phyloP scores from a whole-genome alignment of 257 asterid species.

The Petrea volubilis region DNA sequence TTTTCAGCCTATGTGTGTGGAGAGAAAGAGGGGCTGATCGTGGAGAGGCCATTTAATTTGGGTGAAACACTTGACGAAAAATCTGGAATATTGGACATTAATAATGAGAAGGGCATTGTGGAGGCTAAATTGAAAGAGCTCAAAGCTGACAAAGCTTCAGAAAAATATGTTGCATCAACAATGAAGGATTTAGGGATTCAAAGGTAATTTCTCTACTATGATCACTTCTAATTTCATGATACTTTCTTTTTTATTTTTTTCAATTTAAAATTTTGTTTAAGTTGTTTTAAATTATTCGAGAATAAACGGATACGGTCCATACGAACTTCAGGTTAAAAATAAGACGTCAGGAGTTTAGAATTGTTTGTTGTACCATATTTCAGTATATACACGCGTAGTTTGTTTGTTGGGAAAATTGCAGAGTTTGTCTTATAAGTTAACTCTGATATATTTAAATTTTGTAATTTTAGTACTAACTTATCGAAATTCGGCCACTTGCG shows the following conservation, averaged over 20 bases:
- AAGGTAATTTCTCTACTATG: conserved; percentile 25
- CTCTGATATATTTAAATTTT: too few relatives aligned
- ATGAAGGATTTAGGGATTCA: conserved; percentile 44
- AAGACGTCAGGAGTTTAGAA: too few relatives aligned
- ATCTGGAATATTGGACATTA: conserved; percentile 33
- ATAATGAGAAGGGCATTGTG: conserved; percentile 23
- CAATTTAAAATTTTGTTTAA: too few relatives aligned
- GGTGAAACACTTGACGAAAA: conserved; percentile 40
- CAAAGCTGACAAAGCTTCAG: conserved; percentile 18
- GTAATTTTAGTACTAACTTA: too few relatives aligned
- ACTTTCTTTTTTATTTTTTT: neutral
- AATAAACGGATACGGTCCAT: too few relatives aligned
- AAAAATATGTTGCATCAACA: conserved; percentile 8
- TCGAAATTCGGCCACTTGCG: too few relatives aligned
- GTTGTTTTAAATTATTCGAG: too few relatives aligned
- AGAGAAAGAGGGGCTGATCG: conserved; percentile 42
- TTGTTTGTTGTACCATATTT: too few relatives aligned
- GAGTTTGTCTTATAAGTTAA: too few relatives aligned
- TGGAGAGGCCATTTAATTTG: conserved; percentile 34
- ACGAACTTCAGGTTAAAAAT: too few relatives aligned
- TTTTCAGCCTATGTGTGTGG: conserved; percentile 47
- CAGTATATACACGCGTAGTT: too few relatives aligned
- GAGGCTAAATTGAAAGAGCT: conserved; percentile 21
- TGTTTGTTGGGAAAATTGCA: too few relatives aligned
- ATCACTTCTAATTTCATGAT: neutral